phyloP scores from a whole-genome alignment of 495 filamentous ascomycete species.

The Amorphotheca resinae region DNA sequence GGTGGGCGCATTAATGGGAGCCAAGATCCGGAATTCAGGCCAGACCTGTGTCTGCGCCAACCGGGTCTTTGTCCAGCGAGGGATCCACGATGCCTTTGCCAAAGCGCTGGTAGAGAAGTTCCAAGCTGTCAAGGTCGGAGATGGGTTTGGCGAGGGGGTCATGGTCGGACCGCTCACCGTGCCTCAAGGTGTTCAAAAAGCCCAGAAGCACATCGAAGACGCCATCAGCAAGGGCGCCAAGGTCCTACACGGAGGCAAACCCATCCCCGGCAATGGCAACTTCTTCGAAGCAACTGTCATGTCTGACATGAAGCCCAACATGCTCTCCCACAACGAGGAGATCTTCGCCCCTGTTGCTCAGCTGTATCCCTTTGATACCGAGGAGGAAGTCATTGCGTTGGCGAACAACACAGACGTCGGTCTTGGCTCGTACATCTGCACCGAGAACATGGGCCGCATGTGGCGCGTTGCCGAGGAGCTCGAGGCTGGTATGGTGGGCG shows the following conservation, averaged over 20 bases:
- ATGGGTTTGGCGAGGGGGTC: constrained; percentile 52
- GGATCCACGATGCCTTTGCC: constrained; percentile 64
- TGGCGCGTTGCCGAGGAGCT: constrained; percentile 66
- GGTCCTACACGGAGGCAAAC: constrained; percentile 55
- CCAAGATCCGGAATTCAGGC: constrained; percentile 73
- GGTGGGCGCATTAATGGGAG: constrained; percentile 55
- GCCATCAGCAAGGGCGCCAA: constrained; percentile 60
- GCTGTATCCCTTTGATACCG: constrained; percentile 64
- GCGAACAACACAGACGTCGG: constrained; percentile 67
- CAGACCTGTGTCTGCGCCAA: constrained; percentile 88
- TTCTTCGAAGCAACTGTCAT: constrained; percentile 74
- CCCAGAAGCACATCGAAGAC: constrained; percentile 51
- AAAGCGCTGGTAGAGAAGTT: constrained; percentile 57
- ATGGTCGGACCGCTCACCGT: constrained; percentile 68
- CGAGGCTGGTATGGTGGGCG: constrained; percentile 78
- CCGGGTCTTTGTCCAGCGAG: constrained; percentile 67
- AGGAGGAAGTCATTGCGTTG: constrained; percentile 70
- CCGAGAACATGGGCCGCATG: constrained; percentile 51
- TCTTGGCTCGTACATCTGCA: constrained; percentile 74
- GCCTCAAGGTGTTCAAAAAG: constrained; percentile 56
- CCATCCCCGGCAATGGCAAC: constrained; percentile 46
- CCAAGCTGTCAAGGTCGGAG: constrained; percentile 58
- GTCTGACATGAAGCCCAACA: constrained; percentile 58
- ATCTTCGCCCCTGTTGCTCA: constrained; percentile 77
- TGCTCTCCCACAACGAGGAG: constrained; percentile 66